Conservation (phyloP, 2,329 filamentous ascomycete genomes). For the Fusarium dlaminii region DNA sequence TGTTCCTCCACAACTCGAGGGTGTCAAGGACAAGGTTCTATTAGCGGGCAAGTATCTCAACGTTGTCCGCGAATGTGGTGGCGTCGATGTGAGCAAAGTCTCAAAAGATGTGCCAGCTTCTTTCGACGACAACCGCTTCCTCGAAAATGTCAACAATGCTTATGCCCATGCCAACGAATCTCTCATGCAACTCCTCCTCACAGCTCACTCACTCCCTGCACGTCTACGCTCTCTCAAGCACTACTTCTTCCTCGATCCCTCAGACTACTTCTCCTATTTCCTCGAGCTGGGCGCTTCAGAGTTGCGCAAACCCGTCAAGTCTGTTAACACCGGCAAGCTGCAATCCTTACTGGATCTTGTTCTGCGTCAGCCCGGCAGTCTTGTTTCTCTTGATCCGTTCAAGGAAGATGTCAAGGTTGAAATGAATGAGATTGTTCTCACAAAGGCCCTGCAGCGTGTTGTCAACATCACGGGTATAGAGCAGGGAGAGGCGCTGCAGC, state of each 20-base stretch:
- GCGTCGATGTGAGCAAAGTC: conserved; percentile 90
- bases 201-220: conserved; percentile 88
- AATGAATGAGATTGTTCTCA: conserved; percentile 94
- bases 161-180: conserved; percentile 97
- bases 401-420: conserved; percentile 98
- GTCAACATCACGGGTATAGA: conserved; percentile 97
- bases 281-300: conserved; percentile 91
- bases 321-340: conserved; percentile 90
- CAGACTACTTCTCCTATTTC: conserved; percentile 98
- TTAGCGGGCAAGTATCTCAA: conserved; percentile 98
- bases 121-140: conserved; percentile 89
- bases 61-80: conserved; percentile 95
- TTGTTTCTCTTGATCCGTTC: conserved; percentile 93
- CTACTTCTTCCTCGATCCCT: conserved; percentile 98
- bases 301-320: conserved; percentile 86
- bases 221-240: conserved; percentile 92
- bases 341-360: conserved; percentile 97
- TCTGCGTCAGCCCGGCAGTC: conserved; percentile 92
- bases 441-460: conserved; percentile 93
- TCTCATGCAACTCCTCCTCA: conserved; percentile 87
- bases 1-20: conserved; percentile 89
- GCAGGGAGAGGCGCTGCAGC: conserved; percentile 83
- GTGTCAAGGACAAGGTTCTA: conserved; percentile 92
- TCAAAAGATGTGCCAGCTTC: conserved; percentile 88
- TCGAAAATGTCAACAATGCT: conserved; percentile 95